Evolutionary conservation across 2,329 filamentous ascomycete genomes (phyloP).

Genomic region (Nigrospora sphaerica): DNA sequence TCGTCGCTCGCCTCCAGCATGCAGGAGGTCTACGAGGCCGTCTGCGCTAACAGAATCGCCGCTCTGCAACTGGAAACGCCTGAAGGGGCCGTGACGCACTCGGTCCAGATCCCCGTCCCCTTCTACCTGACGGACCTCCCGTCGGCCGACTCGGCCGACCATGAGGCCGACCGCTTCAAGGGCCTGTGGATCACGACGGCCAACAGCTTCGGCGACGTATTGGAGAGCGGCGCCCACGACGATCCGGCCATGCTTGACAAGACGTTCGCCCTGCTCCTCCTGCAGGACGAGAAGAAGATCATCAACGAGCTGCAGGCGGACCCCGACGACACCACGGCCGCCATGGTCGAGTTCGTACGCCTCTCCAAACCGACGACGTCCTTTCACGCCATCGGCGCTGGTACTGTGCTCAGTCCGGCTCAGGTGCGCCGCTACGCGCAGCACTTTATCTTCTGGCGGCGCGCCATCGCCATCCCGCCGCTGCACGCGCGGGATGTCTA

Average conservation of each 20-base stretch:
- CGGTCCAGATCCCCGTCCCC: constrained; percentile 57
- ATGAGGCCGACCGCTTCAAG: constrained; percentile 61
- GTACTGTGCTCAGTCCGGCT: constrained; percentile 64
- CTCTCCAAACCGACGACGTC: constrained; percentile 64
- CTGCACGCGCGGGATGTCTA: constrained; percentile 87
- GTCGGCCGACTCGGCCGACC: constrained; percentile 41
- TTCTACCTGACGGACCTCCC: constrained; percentile 70
- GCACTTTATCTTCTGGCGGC: constrained; percentile 93
- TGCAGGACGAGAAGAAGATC: constrained; percentile 72
- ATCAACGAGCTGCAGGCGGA: constrained; percentile 70
- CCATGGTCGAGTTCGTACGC: constrained; percentile 75
- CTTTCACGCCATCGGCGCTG: constrained; percentile 64
- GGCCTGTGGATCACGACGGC: constrained; percentile 85
- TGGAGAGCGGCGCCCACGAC: constrained; percentile 40
- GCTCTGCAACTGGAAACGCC: constrained; percentile 67
- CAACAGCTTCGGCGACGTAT: constrained; percentile 61
- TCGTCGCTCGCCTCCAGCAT: constrained; percentile 80
- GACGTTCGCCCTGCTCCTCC: constrained; percentile 78
- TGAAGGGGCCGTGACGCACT: constrained; percentile 51
- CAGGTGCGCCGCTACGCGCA: constrained; percentile 84
- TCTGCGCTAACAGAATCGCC: constrained; percentile 80
- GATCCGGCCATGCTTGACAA: constrained; percentile 68
- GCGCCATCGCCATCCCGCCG: constrained; percentile 84
- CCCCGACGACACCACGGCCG: constrained; percentile 65
- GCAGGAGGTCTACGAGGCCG: constrained; percentile 71